These are phyloP conservation scores for Pleurotus tuoliensis DNA, from an alignment of 768 basidiomycete genomes.

Conservation along the genomic window DNA sequence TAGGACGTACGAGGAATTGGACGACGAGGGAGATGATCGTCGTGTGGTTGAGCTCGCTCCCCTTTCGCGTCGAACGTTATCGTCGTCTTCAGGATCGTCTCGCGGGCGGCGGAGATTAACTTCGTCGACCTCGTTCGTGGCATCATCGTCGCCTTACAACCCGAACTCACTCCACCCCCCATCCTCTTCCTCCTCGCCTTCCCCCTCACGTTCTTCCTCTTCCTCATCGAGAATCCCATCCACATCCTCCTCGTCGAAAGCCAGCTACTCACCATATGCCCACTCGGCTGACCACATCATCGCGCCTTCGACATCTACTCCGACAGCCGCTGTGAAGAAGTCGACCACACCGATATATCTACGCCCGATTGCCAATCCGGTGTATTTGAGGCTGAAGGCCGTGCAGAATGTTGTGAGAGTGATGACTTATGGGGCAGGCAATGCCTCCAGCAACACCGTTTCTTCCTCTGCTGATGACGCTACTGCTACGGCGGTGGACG, in stretches of 20 bases:
- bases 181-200: not conserved
- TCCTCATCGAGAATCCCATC: not conserved
- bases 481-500: too few species aligned
- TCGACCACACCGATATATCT: conserved; percentile 13
- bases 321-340: not conserved
- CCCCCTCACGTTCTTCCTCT: not conserved
- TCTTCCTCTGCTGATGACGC: too few species aligned
- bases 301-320: not conserved
- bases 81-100: too few species aligned
- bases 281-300: not conserved
- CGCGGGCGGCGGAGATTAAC: too few species aligned
- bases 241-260: not conserved
- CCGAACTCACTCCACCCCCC: too few species aligned
- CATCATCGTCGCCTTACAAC: too few species aligned
- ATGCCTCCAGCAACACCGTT: too few species aligned
- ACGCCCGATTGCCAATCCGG: conserved; percentile 58
- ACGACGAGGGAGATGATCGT: too few species aligned
- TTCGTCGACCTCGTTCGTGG: too few species aligned
- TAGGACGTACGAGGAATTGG: too few species aligned
- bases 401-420: conserved; percentile 52
- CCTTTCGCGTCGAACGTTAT: too few species aligned
- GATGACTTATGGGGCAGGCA: conserved; percentile 42
- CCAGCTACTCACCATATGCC: conserved; percentile 3
- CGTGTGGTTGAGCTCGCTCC: too few species aligned
- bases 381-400: conserved; percentile 56